These are phyloP conservation scores for Backusella macrospora DNA, from an alignment of 192 early-diverging fungal genomes.

Conservation along the genomic window DNA sequence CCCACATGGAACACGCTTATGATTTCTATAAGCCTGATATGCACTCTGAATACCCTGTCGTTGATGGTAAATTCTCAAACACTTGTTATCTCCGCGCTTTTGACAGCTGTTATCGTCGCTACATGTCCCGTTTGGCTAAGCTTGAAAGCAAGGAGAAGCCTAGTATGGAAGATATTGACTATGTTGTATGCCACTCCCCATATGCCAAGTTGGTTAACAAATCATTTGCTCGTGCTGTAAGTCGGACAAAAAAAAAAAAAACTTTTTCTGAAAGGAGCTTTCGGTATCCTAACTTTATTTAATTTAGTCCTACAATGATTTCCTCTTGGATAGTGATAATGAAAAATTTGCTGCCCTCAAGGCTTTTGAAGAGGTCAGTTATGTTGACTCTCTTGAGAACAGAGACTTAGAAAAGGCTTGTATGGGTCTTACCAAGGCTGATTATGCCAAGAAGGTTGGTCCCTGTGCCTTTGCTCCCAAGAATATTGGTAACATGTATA, in stretches of 20 bases:
- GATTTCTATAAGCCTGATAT: slow-evolving; percentile 99
- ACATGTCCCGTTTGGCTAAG: slow-evolving; percentile 69
- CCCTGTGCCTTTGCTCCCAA: slow-evolving; percentile 80
- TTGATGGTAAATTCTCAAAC: slow-evolving; percentile 95
- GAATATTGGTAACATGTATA: slow-evolving; percentile 85
- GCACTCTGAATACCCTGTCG: slow-evolving; percentile 94
- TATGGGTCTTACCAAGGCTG: slow-evolving; percentile 74
- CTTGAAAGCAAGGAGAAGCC: slow-evolving; percentile 42
- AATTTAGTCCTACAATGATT: slow-evolving; percentile 86
- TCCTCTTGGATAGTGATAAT: slow-evolving; percentile 74
- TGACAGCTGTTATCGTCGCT: slow-evolving; percentile 86
- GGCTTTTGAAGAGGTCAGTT: slow-evolving; percentile 57
- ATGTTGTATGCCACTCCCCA: slow-evolving; percentile 93
- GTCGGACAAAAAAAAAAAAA: slow-evolving; percentile 8
- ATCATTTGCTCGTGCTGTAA: slow-evolving; percentile 77
- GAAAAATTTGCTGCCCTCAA: slow-evolving; percentile 53
- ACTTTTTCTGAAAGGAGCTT: neutral
- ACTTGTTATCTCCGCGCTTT: slow-evolving; percentile 90
- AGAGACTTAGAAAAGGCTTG: slow-evolving; percentile 94
- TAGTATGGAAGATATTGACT: slow-evolving; percentile 69
- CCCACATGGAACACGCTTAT: slow-evolving; percentile 96
- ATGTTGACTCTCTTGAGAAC: slow-evolving; percentile 80
- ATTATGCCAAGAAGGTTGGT: slow-evolving; percentile 74
- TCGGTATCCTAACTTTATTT: neutral
- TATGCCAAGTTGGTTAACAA: slow-evolving; percentile 98